Conservation (phyloP, 2,329 filamentous ascomycete genomes). For the Dryadomyces quercivorus region DNA sequence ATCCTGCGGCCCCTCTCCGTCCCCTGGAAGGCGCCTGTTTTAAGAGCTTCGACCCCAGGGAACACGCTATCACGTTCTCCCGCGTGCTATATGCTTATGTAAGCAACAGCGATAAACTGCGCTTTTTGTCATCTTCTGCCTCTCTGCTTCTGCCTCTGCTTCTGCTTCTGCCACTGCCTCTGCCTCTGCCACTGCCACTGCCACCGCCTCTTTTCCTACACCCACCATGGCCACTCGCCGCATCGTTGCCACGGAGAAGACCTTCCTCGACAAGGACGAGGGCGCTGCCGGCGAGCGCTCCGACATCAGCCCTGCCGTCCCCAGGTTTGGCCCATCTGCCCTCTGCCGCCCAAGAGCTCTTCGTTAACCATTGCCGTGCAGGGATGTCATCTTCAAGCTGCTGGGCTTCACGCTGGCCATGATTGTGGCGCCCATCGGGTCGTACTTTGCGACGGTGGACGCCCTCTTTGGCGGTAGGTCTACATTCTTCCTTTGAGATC, state of each 20-base stretch:
- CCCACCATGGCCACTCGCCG: slow-evolving; percentile 55
- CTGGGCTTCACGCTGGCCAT: slow-evolving; percentile 85
- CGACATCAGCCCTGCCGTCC: slow-evolving; percentile 71
- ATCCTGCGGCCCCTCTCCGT: neutral
- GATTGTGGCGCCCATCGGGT: slow-evolving; percentile 75
- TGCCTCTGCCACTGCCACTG: no score
- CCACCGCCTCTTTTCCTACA: no score
- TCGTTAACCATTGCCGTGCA: slow-evolving; percentile 19
- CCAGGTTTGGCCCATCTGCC: slow-evolving; percentile 32
- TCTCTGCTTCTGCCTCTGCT: neutral
- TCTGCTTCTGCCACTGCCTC: neutral
- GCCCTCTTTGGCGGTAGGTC: slow-evolving; percentile 61
- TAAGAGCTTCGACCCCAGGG: neutral
- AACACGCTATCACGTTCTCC: slow-evolving; percentile 14
- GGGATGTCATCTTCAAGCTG: slow-evolving; percentile 80
- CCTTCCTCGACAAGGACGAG: slow-evolving; percentile 49
- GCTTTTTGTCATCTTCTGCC: neutral
- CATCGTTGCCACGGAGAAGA: slow-evolving; percentile 53
- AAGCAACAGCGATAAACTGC: no score
- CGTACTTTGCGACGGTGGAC: slow-evolving; percentile 74
- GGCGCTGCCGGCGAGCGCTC: slow-evolving; percentile 41
- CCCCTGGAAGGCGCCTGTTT: neutral
- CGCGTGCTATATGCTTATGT: neutral
- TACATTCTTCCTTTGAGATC: neutral
- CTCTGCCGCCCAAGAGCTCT: neutral